Percentiles rank a stretch among this genome's conserved stretches.
These are phyloP conservation scores for Acrodontium crateriforme DNA, from an alignment of 2,329 filamentous ascomycete species.

Conservation along the genomic window DNA sequence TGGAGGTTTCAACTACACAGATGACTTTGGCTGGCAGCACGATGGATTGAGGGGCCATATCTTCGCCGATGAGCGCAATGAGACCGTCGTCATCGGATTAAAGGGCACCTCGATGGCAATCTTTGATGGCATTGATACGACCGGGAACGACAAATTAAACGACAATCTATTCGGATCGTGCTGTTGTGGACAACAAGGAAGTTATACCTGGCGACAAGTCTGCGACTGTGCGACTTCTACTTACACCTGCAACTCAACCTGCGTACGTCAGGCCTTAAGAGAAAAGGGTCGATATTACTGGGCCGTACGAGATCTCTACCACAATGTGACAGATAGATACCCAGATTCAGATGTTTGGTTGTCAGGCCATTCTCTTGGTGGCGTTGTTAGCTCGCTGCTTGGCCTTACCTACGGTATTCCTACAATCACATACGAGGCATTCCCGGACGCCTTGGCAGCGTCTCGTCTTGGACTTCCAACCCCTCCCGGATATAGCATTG, in stretches of 20 bases:
- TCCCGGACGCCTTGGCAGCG: conserved; percentile 79
- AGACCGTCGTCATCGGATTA: conserved; percentile 77
- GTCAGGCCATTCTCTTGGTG: conserved; percentile 82
- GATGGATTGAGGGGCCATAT: conserved; percentile 88
- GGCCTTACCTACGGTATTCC: conserved; percentile 84
- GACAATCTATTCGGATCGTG: conserved; percentile 98
- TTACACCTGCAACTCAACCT: conserved; percentile 86
- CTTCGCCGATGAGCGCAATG: conserved; percentile 73
- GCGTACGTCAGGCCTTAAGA: conserved; percentile 58
- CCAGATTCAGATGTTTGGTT: conserved; percentile 77
- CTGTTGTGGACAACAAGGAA: conserved; percentile 88
- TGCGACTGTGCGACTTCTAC: conserved; percentile 83
- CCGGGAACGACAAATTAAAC: conserved; percentile 93
- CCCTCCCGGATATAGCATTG: conserved; percentile 63
- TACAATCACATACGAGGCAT: conserved; percentile 83
- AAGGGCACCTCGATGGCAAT: conserved; percentile 61
- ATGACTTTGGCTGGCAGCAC: conserved; percentile 81
- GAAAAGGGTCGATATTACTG: conserved; percentile 87
- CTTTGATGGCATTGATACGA: conserved; percentile 93
- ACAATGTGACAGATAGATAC: conserved; percentile 82
- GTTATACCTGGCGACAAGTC: conserved; percentile 78
- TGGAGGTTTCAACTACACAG: conserved; percentile 67
- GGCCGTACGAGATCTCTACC: conserved; percentile 76
- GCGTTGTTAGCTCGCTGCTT: conserved; percentile 74
- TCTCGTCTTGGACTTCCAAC: conserved; percentile 71